Conservation (phyloP, 805 yeast species). For the Citeromyces nyonsensis region DNA sequence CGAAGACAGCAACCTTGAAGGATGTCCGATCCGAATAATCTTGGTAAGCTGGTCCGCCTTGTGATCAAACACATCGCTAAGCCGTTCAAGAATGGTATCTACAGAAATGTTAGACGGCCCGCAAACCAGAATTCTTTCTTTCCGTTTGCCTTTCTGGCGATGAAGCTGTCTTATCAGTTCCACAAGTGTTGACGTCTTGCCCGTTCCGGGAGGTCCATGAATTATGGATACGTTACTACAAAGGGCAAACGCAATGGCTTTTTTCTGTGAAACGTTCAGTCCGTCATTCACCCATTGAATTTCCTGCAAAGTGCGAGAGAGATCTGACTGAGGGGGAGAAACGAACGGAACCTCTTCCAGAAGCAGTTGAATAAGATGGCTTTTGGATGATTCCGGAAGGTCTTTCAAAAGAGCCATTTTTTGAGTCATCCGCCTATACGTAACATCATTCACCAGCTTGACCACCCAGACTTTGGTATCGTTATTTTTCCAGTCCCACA, state of each 20-base stretch:
- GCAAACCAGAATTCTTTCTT: conserved; percentile 59
- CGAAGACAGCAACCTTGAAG: conserved; percentile 59
- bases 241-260: conserved; percentile 57
- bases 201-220: conserved; percentile 80
- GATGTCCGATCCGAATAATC: conserved; percentile 84
- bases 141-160: conserved; percentile 9
- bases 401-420: conserved; percentile 55
- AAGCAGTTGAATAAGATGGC: conserved; percentile 26
- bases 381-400: conserved; percentile 15
- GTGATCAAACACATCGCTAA: conserved; percentile 25
- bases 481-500: conserved; percentile 25
- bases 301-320: conserved; percentile 3
- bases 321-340: conserved; percentile 8
- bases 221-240: conserved; percentile 38
- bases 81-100: conserved; percentile 76
- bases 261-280: conserved; percentile 55
- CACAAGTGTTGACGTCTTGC: conserved; percentile 72
- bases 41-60: conserved; percentile 9
- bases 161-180: conserved; percentile 68
- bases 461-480: conserved; percentile 50
- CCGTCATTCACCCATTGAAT: conserved; percentile 22
- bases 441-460: conserved; percentile 49
- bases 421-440: conserved; percentile 67
- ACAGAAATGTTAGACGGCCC: conserved; percentile 92
- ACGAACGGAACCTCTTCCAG: conserved; percentile 25